Evolutionary conservation across 352 stramenopile genomes (phyloP).

Genomic region (Globisporangium cystogenes): DNA sequence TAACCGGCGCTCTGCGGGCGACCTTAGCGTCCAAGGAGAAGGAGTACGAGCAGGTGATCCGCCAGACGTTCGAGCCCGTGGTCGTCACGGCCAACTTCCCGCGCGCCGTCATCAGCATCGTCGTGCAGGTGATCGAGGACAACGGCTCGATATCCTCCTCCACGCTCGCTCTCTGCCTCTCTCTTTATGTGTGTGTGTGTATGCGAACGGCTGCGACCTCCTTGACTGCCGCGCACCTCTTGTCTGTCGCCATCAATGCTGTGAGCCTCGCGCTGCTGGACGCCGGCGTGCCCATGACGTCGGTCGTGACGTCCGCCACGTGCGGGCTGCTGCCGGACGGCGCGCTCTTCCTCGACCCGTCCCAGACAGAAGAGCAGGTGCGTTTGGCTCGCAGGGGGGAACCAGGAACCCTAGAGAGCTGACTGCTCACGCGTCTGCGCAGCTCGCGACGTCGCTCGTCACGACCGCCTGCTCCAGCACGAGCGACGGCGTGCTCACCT

Average conservation of each 20-base stretch:
- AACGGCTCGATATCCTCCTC: conserved; percentile 62
- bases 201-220: conserved; percentile 11
- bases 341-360: conserved; percentile 64
- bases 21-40: conserved; percentile 79
- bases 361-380: conserved; percentile 69
- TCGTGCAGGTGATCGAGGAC: conserved; percentile 83
- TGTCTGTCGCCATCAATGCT: conserved; percentile 79
- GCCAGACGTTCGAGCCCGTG: conserved; percentile 67
- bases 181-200: conserved; percentile 2
- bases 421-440: conserved; percentile 6
- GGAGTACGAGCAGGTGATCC: conserved; percentile 80
- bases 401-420: too few relatives aligned
- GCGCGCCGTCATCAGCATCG: conserved; percentile 80
- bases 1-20: too few relatives aligned
- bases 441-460: conserved; percentile 57
- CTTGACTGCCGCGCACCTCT: conserved; percentile 45
- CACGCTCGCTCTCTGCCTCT: conserved; percentile 13
- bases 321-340: conserved; percentile 63
- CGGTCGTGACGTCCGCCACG: conserved; percentile 61
- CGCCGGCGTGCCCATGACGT: conserved; percentile 70
- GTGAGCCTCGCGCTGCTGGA: conserved; percentile 75
- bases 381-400: too few relatives aligned
- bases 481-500: conserved; percentile 69
- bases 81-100: conserved; percentile 67
- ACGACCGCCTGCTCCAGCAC: conserved; percentile 60